Conservation (phyloP, 768 basidiomycete genomes). For the Phlebiopsis gigantea region DNA sequence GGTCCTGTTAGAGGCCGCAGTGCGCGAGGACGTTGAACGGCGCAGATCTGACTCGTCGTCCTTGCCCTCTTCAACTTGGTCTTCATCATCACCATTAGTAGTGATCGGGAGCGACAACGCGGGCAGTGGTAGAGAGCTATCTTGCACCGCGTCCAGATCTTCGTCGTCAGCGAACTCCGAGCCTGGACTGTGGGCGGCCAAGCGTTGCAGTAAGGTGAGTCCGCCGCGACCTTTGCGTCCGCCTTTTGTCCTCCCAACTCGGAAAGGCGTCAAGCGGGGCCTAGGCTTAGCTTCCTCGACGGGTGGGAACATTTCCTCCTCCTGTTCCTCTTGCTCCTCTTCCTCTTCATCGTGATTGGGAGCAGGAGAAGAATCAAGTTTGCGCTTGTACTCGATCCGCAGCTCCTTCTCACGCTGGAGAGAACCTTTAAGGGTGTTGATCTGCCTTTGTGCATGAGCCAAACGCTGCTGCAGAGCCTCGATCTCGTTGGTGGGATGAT, state of each 20-base stretch:
- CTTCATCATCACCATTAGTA: conserved; percentile 19
- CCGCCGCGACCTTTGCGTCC: conserved; percentile 42
- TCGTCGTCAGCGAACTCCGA: conserved; percentile 41
- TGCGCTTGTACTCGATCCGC: conserved; percentile 59
- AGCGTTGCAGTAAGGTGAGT: conserved; percentile 58
- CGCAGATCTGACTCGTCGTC: conserved; percentile 24
- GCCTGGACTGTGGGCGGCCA: conserved; percentile 50
- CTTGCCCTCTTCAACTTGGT: conserved; percentile 41
- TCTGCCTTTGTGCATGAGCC: conserved; percentile 83
- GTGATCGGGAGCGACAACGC: conserved; percentile 24
- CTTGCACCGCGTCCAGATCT: conserved; percentile 10
- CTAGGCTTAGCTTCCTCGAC: conserved; percentile 26
- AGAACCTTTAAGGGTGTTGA: conserved; percentile 74
- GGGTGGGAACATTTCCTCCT: conserved; percentile 17
- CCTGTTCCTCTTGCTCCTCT: conserved; percentile 40
- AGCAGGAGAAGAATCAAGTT: conserved; percentile 40
- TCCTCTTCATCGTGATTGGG: conserved; percentile 37
- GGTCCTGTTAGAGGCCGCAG: conserved; percentile 49
- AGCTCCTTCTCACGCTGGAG: conserved; percentile 81
- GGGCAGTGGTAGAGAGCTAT: conserved; percentile 25
- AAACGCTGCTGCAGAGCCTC: conserved; percentile 77
- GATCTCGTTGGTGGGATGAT: conserved; percentile 75
- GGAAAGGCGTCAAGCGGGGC: conserved; percentile 50
- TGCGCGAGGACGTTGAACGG: conserved; percentile 35
- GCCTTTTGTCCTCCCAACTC: conserved; percentile 48